A percentile compares a stretch with the other conserved stretches of the same genome.
These are phyloP conservation scores for Graphilbum fragrans DNA, from an alignment of 2,329 filamentous ascomycete species.

Conservation along the genomic window DNA sequence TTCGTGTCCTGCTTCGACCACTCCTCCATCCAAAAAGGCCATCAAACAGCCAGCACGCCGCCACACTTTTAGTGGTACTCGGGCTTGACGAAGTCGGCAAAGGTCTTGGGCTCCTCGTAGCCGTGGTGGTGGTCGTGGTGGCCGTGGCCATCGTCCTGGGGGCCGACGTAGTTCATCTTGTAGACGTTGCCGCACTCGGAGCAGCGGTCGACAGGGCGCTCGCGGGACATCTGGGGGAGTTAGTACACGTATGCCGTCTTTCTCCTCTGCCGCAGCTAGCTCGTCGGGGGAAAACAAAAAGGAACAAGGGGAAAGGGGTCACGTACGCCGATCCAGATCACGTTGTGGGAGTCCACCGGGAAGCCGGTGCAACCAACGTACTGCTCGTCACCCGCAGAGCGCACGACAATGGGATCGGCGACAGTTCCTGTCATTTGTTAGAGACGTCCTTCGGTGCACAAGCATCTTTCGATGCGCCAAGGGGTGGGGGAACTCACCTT, in stretches of 20 bases:
- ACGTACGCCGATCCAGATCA: constrained; percentile 82
- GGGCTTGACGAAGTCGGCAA: constrained; percentile 90
- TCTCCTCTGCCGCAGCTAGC: not conserved
- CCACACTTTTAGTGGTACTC: constrained; percentile 77
- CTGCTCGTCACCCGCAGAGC: constrained; percentile 90
- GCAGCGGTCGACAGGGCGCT: constrained; percentile 89
- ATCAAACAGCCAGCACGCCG: too few species aligned
- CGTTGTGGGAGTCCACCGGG: constrained; percentile 83
- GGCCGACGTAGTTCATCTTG: constrained; percentile 95
- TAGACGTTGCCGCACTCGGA: constrained; percentile 91
- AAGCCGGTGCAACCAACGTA: constrained; percentile 91
- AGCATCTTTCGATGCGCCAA: not conserved
- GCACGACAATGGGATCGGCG: constrained; percentile 80
- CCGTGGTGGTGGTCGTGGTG: constrained; percentile 40
- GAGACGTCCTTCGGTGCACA: not conserved
- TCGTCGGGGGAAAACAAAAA: not conserved
- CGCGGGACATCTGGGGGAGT: constrained; percentile 57
- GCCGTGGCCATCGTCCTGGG: constrained; percentile 58
- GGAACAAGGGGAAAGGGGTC: not conserved
- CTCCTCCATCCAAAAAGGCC: too few species aligned
- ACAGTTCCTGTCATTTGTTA: constrained; percentile 72
- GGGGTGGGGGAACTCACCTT: constrained; percentile 44
- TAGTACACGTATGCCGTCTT: too few species aligned
- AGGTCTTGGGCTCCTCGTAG: constrained; percentile 83
- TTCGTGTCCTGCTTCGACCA: too few species aligned